A percentile compares a stretch with the other conserved stretches of the same genome.
Evolutionary conservation across 139 green algal genomes (phyloP).

Genomic region (Diplosphaera chodatii): DNA sequence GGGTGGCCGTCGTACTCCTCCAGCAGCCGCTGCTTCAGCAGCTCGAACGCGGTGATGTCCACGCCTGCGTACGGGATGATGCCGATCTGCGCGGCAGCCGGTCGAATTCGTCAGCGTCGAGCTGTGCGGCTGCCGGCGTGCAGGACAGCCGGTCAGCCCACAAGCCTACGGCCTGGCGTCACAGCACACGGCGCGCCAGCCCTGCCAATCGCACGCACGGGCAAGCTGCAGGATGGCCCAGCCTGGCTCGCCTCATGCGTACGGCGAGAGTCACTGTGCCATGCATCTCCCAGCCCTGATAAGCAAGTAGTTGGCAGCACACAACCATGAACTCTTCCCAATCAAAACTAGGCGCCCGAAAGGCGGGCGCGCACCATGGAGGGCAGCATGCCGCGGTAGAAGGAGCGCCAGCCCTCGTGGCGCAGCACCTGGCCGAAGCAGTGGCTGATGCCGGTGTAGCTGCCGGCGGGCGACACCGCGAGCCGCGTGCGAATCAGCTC

Average conservation of each 20-base stretch:
- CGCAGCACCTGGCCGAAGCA: conserved; percentile 1
- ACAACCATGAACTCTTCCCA: no score
- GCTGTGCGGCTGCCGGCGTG: no score
- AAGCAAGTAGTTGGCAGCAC: no score
- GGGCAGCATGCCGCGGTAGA: conserved; percentile 73
- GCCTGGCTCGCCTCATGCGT: no score
- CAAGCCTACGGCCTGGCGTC: no score
- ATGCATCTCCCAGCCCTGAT: no score
- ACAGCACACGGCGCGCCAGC: no score
- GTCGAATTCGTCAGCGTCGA: neutral
- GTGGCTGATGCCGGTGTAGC: conserved; percentile 65
- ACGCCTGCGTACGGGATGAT: conserved; percentile 87
- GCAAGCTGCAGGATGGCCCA: no score
- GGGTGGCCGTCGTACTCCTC: conserved; percentile 55
- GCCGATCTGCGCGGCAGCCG: conserved; percentile 63
- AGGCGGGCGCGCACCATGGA: conserved; percentile 19
- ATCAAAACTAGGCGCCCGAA: neutral
- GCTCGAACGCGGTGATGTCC: conserved; percentile 83
- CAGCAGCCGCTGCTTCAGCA: conserved; percentile 74
- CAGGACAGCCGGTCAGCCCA: no score
- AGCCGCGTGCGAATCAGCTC: conserved; percentile 83
- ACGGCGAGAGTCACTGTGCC: no score
- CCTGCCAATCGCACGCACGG: no score
- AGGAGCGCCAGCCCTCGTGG: conserved; percentile 41
- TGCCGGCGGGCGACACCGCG: conserved; percentile 54